A percentile compares a stretch with the other conserved stretches of the same genome.
Evolutionary conservation across 371 early-diverging fungal genomes (phyloP).

Genomic region (Mortierella sp.): DNA sequence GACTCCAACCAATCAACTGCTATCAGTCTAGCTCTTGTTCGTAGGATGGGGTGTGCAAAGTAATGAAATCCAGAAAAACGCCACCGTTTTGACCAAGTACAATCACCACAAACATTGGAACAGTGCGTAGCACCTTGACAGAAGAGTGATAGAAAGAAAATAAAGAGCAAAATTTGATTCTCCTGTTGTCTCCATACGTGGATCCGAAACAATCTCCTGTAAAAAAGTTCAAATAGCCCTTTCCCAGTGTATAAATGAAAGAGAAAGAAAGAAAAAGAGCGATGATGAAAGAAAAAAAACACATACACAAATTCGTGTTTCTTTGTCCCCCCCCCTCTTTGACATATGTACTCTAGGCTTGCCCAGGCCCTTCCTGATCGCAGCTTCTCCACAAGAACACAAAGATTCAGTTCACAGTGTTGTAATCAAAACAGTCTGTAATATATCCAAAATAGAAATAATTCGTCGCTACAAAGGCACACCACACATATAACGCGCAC

Average conservation of each 20-base stretch:
- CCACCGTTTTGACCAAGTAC: too few species aligned
- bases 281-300: background rate
- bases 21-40: too few species aligned
- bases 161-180: too few species aligned
- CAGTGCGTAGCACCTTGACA: too few species aligned
- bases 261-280: background rate
- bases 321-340: background rate
- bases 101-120: too few species aligned
- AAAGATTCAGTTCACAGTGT: background rate
- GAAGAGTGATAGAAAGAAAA: too few species aligned
- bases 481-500: background rate
- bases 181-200: too few species aligned
- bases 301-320: background rate
- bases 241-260: background rate
- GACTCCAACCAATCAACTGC: too few species aligned
- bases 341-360: background rate
- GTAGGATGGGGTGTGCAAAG: too few species aligned
- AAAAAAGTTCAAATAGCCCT: too few species aligned
- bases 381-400: background rate
- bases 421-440: background rate
- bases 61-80: too few species aligned
- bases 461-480: background rate
- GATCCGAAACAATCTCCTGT: background rate
- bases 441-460: conserved; percentile 22
- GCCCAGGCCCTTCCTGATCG: background rate